Evolutionary conservation across 2,329 filamentous ascomycete species (phyloP).

Genomic region (Coleophoma cylindrospora): DNA sequence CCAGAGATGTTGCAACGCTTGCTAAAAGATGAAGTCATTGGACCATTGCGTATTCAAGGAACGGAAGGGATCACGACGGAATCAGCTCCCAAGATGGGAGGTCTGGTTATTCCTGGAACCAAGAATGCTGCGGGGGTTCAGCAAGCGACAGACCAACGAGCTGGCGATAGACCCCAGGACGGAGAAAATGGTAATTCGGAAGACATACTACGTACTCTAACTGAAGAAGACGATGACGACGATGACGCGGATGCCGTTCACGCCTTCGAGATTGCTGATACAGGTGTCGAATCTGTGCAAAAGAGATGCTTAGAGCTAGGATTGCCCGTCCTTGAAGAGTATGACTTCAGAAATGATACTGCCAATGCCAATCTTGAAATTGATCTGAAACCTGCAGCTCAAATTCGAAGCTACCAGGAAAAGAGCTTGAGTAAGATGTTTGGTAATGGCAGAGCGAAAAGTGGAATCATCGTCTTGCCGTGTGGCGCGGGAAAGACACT

Average conservation of each 20-base stretch:
- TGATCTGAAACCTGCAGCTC: slow-evolving; percentile 80
- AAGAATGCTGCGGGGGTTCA: slow-evolving; percentile 86
- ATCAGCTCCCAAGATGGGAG: slow-evolving; percentile 79
- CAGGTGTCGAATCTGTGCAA: slow-evolving; percentile 79
- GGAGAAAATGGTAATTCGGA: slow-evolving; percentile 52
- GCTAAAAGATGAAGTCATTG: slow-evolving; percentile 80
- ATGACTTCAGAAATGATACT: slow-evolving; percentile 91
- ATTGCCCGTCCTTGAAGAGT: slow-evolving; percentile 89
- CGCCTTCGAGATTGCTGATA: slow-evolving; percentile 83
- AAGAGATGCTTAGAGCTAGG: slow-evolving; percentile 84
- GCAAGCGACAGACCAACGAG: slow-evolving; percentile 52
- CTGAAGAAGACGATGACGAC: slow-evolving; percentile 77
- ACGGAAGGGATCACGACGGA: slow-evolving; percentile 70
- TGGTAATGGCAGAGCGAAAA: slow-evolving; percentile 93
- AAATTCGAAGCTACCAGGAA: slow-evolving; percentile 93
- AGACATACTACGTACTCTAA: slow-evolving; percentile 66
- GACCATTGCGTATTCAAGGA: slow-evolving; percentile 68
- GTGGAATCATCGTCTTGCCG: slow-evolving; percentile 93
- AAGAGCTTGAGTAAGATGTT: slow-evolving; percentile 99
- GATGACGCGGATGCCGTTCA: slow-evolving; percentile 86
- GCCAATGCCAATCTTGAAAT: slow-evolving; percentile 90
- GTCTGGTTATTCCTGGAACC: slow-evolving; percentile 88
- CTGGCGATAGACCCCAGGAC: slow-evolving; percentile 37
- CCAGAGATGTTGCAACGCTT: slow-evolving; percentile 79
- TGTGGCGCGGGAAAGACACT: slow-evolving; percentile 96